Conservation (phyloP, 2,329 filamentous ascomycete species). For the Meredithiella fracta region DNA sequence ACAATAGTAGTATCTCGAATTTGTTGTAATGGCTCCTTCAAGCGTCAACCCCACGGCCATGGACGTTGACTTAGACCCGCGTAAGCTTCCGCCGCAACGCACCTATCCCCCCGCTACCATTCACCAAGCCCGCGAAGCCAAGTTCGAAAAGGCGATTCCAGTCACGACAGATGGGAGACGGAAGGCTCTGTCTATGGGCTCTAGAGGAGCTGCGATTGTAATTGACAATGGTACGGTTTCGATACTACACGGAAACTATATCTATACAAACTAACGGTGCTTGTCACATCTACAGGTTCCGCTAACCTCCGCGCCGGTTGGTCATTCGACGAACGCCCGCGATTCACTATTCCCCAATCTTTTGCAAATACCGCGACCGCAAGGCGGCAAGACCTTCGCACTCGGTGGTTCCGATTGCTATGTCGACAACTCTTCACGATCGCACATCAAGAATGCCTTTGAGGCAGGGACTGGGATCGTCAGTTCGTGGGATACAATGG, state of each 20-base stretch:
- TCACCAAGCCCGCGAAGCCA: slow-evolving; percentile 44
- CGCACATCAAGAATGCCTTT: slow-evolving; percentile 80
- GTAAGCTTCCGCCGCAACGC: slow-evolving; percentile 27
- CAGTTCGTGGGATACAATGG: slow-evolving; percentile 96
- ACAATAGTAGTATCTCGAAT: slow-evolving; percentile 12
- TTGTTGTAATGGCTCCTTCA: slow-evolving; percentile 33
- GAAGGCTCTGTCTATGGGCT: slow-evolving; percentile 40
- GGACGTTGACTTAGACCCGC: slow-evolving; percentile 24
- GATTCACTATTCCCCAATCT: slow-evolving; percentile 74
- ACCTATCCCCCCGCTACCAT: slow-evolving; percentile 38
- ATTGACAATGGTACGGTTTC: slow-evolving; percentile 75
- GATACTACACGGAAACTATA: background rate
- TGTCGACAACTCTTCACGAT: slow-evolving; percentile 78
- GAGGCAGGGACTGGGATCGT: slow-evolving; percentile 81
- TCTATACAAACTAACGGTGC: slow-evolving; percentile 16
- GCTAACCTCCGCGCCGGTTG: slow-evolving; percentile 82
- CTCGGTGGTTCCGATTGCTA: slow-evolving; percentile 90
- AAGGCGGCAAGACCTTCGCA: slow-evolving; percentile 80
- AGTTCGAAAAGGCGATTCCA: slow-evolving; percentile 39
- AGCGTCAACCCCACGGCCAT: slow-evolving; percentile 25
- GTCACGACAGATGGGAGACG: slow-evolving; percentile 51
- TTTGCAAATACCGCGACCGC: slow-evolving; percentile 87
- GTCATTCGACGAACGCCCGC: slow-evolving; percentile 77
- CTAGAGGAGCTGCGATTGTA: slow-evolving; percentile 60
- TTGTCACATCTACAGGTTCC: slow-evolving; percentile 42